A percentile compares a stretch with the other conserved stretches of the same genome.
phyloP scores from a whole-genome alignment of 306 rosid species.

The Oxytropis ochrocephala region DNA sequence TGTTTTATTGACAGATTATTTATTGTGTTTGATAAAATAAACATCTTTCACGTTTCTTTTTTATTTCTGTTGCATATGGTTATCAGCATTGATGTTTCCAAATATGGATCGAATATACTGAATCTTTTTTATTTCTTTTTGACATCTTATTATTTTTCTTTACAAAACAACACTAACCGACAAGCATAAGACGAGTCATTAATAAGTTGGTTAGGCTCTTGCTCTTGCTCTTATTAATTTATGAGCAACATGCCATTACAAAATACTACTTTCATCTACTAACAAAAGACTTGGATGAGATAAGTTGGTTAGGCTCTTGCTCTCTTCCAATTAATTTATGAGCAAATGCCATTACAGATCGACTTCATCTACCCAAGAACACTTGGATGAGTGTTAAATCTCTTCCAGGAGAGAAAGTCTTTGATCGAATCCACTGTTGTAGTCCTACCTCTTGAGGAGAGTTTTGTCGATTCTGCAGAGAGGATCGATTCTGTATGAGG shows the following conservation, averaged over 20 bases:
- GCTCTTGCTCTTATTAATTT: background rate
- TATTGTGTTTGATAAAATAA: background rate
- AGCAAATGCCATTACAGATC: too few species aligned
- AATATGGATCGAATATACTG: conserved; percentile 16
- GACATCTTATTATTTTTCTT: background rate
- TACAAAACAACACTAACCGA: background rate
- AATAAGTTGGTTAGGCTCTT: background rate
- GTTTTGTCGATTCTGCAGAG: too few species aligned
- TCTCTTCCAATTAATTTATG: too few species aligned
- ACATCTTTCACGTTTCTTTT: background rate
- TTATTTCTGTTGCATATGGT: background rate
- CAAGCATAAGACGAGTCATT: background rate
- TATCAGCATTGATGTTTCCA: conserved; percentile 19
- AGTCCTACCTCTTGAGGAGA: too few species aligned
- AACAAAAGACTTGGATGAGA: too few species aligned
- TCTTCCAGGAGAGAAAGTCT: too few species aligned
- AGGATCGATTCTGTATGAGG: too few species aligned
- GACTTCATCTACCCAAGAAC: too few species aligned
- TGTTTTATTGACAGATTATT: background rate
- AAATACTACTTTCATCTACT: background rate
- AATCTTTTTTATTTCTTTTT: background rate
- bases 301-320: too few species aligned
- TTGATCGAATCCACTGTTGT: too few species aligned
- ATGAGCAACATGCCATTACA: background rate
- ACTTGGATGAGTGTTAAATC: too few species aligned